A percentile compares a stretch with the other conserved stretches of the same genome.
Evolutionary conservation across 176 grass and related monocot species (phyloP).

Genomic region (Hordeum marinum): DNA sequence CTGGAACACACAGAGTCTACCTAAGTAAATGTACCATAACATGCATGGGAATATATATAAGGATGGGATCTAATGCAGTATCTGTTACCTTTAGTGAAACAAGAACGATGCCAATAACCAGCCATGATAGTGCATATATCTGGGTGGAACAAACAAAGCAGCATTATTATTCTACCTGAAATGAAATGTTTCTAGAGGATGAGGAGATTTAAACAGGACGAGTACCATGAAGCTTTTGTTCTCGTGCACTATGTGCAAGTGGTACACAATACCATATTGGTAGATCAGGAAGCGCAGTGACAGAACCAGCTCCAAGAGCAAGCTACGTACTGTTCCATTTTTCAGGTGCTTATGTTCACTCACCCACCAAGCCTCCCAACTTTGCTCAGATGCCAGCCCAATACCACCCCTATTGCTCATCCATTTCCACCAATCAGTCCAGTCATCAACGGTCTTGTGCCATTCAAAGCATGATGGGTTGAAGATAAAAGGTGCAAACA

Average conservation of each 20-base stretch:
- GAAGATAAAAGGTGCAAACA: slow-evolving; percentile 76
- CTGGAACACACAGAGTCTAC: slow-evolving; percentile 18
- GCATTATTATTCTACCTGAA: slow-evolving; percentile 13
- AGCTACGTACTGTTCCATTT: slow-evolving; percentile 47
- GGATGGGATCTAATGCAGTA: neutral
- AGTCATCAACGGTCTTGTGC: slow-evolving; percentile 74
- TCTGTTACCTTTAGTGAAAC: slow-evolving; percentile 55
- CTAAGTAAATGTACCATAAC: neutral
- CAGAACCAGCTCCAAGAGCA: slow-evolving; percentile 54
- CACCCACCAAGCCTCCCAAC: slow-evolving; percentile 78
- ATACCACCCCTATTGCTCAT: slow-evolving; percentile 65
- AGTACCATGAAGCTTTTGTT: slow-evolving; percentile 58
- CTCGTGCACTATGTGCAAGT: slow-evolving; percentile 48
- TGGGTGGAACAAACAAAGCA: slow-evolving; percentile 22
- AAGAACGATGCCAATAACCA: slow-evolving; percentile 48
- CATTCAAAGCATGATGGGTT: slow-evolving; percentile 81
- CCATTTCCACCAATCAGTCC: slow-evolving; percentile 72
- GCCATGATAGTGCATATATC: slow-evolving; percentile 68
- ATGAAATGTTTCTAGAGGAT: neutral
- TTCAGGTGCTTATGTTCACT: slow-evolving; percentile 60
- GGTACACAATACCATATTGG: slow-evolving; percentile 78
- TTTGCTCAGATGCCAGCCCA: slow-evolving; percentile 56
- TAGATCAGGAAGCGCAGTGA: slow-evolving; percentile 64
- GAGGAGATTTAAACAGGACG: slow-evolving; percentile 2
- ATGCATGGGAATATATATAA: neutral